Conservation (phyloP, 148 eudicot species). For the Persicaria tinctoria region DNA sequence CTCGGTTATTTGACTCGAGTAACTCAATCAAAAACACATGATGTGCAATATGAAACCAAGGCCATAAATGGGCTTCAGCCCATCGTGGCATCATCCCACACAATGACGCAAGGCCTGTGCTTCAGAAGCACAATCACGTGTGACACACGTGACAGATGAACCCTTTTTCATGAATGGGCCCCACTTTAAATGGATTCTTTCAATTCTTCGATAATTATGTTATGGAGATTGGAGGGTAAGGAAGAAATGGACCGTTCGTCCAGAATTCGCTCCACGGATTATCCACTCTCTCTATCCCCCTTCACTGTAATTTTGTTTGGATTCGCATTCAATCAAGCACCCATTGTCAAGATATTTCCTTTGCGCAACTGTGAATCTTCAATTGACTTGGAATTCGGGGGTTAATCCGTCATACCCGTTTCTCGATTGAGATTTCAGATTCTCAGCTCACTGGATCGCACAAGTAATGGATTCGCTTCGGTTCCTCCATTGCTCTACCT, state of each 20-base stretch:
- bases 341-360: neutral
- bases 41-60: neutral
- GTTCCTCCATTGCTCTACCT: constrained; percentile 7
- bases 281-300: neutral
- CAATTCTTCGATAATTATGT: too few species aligned
- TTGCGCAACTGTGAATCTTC: neutral
- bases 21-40: too few species aligned
- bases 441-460: neutral
- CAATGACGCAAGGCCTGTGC: neutral
- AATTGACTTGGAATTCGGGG: neutral
- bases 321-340: neutral
- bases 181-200: too few species aligned
- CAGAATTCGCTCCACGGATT: neutral
- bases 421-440: neutral
- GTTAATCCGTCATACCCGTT: neutral
- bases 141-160: neutral
- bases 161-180: neutral
- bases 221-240: neutral
- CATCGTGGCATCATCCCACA: too few species aligned
- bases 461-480: constrained; percentile 7
- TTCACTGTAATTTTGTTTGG: neutral
- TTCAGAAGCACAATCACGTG: neutral
- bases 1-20: too few species aligned
- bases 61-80: neutral
- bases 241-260: constrained; percentile 8